These are phyloP conservation scores for Gossypium stocksii DNA, from an alignment of 345 rosid species.

Conservation along the genomic window DNA sequence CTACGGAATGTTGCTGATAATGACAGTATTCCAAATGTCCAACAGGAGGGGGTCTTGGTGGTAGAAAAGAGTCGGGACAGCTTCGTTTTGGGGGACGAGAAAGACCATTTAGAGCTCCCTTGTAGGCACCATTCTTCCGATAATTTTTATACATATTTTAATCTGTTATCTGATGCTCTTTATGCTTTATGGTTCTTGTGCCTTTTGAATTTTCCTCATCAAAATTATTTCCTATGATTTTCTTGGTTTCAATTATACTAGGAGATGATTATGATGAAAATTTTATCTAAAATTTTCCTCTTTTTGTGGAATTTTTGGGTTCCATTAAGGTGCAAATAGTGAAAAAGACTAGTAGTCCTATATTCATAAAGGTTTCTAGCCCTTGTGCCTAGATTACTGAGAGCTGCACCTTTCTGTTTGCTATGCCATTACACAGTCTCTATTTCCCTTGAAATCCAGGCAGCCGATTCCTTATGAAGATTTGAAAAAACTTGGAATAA, in stretches of 20 bases:
- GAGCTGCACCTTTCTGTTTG: not conserved
- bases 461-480: constrained; percentile 79
- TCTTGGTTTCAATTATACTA: not conserved
- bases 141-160: not conserved
- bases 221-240: not conserved
- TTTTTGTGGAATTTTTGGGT: not conserved
- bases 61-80: constrained; percentile 88
- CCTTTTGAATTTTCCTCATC: not conserved
- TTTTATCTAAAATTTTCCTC: not conserved
- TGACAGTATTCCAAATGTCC: not conserved
- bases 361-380: not conserved
- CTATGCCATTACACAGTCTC: not conserved
- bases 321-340: not conserved
- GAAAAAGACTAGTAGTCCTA: not conserved
- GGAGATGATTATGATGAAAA: not conserved
- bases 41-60: constrained; percentile 96
- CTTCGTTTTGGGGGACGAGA: constrained; percentile 98
- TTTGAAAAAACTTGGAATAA: constrained; percentile 78
- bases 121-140: constrained; percentile 40
- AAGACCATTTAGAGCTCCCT: constrained; percentile 92
- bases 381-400: not conserved
- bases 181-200: not conserved
- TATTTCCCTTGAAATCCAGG: constrained; percentile 30
- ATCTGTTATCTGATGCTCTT: not conserved
- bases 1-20: not conserved